These are phyloP conservation scores for Monilinia polystroma DNA, from an alignment of 2,329 filamentous ascomycete genomes.

Conservation along the genomic window DNA sequence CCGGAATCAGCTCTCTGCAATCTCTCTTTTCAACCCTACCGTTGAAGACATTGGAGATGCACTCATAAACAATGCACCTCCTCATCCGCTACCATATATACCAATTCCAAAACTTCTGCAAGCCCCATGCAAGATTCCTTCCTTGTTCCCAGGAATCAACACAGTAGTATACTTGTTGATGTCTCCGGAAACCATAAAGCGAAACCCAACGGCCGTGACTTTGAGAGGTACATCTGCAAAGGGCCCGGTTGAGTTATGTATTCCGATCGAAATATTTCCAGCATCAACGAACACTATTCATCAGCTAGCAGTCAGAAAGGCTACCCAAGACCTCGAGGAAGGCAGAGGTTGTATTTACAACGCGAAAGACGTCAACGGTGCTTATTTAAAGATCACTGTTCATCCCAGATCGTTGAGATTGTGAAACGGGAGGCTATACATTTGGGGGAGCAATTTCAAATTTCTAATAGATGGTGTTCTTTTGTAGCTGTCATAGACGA, in stretches of 20 bases:
- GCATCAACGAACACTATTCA: conserved; percentile 58
- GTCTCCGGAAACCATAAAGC: conserved; percentile 48
- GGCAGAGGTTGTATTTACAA: conserved; percentile 64
- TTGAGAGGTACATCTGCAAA: conserved; percentile 57
- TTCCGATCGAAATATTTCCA: conserved; percentile 56
- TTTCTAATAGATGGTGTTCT: conserved; percentile 68
- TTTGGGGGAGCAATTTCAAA: conserved; percentile 64
- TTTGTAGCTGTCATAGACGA: conserved; percentile 65
- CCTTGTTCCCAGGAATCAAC: conserved; percentile 65
- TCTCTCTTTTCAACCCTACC: conserved; percentile 58
- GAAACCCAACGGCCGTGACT: conserved; percentile 54
- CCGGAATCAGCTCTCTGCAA: conserved; percentile 6
- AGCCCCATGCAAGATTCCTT: conserved; percentile 60
- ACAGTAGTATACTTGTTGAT: conserved; percentile 66
- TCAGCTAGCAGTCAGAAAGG: conserved; percentile 68
- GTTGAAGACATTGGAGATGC: neutral
- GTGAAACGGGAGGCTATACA: conserved; percentile 65
- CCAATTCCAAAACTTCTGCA: conserved; percentile 59
- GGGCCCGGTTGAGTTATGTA: conserved; percentile 61
- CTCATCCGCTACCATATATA: conserved; percentile 49
- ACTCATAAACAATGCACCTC: neutral
- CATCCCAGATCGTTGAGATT: conserved; percentile 56
- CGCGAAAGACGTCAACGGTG: conserved; percentile 47
- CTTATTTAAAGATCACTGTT: conserved; percentile 48
- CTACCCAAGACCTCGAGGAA: conserved; percentile 67